Conservation (phyloP, 768 basidiomycete species). For the Leccinum longicurvipes region DNA sequence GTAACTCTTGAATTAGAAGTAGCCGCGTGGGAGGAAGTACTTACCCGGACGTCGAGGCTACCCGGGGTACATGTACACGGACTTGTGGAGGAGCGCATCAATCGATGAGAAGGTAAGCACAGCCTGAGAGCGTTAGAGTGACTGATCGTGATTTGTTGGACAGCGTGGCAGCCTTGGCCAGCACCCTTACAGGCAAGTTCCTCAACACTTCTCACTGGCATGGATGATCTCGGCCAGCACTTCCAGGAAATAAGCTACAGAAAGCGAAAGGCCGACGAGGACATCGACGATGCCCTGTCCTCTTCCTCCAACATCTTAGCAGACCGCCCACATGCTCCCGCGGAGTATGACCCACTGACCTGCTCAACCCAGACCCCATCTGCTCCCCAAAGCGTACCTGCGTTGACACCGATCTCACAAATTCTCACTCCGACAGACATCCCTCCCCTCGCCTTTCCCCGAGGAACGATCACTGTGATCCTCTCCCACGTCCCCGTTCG, state of each 20-base stretch:
- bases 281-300: conserved; percentile 36
- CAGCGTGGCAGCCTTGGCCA: conserved; percentile 34
- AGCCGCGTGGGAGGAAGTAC: conserved; percentile 99
- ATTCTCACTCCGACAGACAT: conserved; percentile 13
- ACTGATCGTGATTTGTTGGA: conserved; percentile 18
- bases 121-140: conserved; percentile 24
- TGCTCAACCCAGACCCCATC: conserved; percentile 35
- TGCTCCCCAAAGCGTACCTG: conserved; percentile 30
- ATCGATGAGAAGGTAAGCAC: conserved; percentile 23
- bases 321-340: conserved; percentile 37
- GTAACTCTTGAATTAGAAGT: too few species aligned
- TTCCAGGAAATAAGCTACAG: conserved; percentile 48
- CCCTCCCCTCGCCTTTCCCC: conserved; percentile 29
- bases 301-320: conserved; percentile 39
- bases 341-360: conserved; percentile 41
- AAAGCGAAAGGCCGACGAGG: conserved; percentile 65
- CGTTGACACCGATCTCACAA: conserved; percentile 21
- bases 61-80: conserved; percentile 98
- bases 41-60: conserved; percentile 99
- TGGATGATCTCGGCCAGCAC: conserved; percentile 63
- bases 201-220: conserved; percentile 31
- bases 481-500: conserved; percentile 29
- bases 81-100: conserved; percentile 46
- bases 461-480: conserved; percentile 26
- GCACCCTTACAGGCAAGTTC: conserved; percentile 3